Evolutionary conservation across 2,329 filamentous ascomycete genomes (phyloP).

Genomic region (Diaporthe citri): DNA sequence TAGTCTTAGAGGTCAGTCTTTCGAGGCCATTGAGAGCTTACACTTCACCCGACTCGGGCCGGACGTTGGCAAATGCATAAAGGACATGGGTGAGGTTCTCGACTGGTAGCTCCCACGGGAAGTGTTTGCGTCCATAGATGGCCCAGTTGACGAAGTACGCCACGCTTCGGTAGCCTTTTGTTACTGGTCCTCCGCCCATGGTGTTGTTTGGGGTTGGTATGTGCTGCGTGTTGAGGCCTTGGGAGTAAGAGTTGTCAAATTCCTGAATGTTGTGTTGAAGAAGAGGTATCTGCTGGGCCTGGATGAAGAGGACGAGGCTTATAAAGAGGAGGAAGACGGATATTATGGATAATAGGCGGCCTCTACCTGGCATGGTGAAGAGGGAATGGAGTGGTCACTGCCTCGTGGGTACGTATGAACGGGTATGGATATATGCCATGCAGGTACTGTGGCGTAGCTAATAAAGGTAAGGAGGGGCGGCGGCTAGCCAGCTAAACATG

Average conservation of each 20-base stretch:
- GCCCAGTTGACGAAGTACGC: constrained; percentile 86
- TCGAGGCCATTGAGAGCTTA: constrained; percentile 42
- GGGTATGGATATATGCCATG: constrained; percentile 16
- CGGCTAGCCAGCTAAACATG: constrained; percentile 25
- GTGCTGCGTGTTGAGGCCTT: constrained; percentile 28
- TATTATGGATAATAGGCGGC: constrained; percentile 32
- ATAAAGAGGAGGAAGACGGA: constrained; percentile 32
- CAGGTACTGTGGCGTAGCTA: constrained; percentile 27
- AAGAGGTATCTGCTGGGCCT: constrained; percentile 27
- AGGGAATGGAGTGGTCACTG: not conserved
- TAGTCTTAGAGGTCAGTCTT: not conserved
- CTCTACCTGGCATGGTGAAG: constrained; percentile 36
- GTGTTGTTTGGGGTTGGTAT: constrained; percentile 40
- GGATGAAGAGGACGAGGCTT: constrained; percentile 30
- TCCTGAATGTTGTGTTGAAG: constrained; percentile 33
- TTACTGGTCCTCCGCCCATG: constrained; percentile 59
- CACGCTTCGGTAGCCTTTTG: constrained; percentile 71
- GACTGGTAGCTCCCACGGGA: constrained; percentile 85
- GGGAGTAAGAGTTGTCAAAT: constrained; percentile 30
- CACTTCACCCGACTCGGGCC: constrained; percentile 83
- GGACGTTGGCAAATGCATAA: constrained; percentile 91
- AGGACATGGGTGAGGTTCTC: constrained; percentile 89
- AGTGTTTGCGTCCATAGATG: constrained; percentile 87
- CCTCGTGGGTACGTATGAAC: constrained; percentile 23
- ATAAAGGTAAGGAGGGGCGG: constrained; percentile 21